These are phyloP conservation scores for Salix exigua DNA, from an alignment of 345 rosid species.

Conservation along the genomic window DNA sequence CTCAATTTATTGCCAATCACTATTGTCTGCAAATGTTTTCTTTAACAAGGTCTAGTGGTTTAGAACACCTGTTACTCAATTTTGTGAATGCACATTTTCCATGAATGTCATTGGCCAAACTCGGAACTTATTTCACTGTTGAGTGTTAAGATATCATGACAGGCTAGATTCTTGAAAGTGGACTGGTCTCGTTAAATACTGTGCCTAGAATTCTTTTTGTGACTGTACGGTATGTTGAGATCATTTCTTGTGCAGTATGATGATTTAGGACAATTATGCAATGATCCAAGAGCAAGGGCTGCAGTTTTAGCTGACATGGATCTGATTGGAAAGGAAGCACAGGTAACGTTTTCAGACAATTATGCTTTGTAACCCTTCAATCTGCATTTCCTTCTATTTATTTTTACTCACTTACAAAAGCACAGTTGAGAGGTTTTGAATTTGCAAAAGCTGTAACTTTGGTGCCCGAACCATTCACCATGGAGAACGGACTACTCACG, in stretches of 20 bases:
- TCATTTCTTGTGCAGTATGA: constrained; percentile 43
- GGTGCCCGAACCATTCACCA: constrained; percentile 70
- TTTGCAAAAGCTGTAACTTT: constrained; percentile 74
- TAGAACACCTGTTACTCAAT: no score
- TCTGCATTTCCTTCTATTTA: background rate
- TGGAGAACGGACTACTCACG: constrained; percentile 79
- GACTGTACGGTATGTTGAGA: background rate
- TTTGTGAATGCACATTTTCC: no score
- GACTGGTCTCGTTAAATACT: background rate
- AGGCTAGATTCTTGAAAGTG: background rate
- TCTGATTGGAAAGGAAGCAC: constrained; percentile 54
- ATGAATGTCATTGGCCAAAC: no score
- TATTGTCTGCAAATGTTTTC: no score
- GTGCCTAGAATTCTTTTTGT: no score
- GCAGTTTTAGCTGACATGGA: constrained; percentile 83
- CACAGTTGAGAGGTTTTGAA: constrained; percentile 24
- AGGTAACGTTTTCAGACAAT: constrained; percentile 36
- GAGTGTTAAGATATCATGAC: no score
- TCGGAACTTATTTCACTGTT: background rate
- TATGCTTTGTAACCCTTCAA: background rate
- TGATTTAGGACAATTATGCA: constrained; percentile 58
- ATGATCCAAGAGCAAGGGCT: constrained; percentile 51
- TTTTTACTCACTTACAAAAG: background rate
- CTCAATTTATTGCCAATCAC: no score
- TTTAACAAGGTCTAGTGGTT: no score